These are phyloP conservation scores for Polyporus arcularius DNA, from an alignment of 768 basidiomycete genomes.

Conservation along the genomic window DNA sequence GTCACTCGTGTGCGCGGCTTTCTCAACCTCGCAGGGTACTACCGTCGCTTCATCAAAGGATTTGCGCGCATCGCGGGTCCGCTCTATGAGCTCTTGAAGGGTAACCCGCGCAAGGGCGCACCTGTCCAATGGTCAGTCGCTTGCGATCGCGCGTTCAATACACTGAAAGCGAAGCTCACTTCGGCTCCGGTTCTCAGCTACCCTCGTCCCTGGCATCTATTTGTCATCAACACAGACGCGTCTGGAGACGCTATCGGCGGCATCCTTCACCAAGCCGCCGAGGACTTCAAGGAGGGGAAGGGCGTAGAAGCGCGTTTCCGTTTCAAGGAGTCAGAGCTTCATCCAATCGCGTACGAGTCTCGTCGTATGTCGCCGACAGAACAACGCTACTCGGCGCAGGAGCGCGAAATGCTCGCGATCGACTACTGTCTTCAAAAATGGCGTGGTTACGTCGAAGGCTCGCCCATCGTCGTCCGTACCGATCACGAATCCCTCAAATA, in stretches of 20 bases:
- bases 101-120: background rate
- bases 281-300: slow-evolving; percentile 3
- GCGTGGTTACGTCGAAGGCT: slow-evolving; percentile 24
- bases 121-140: slow-evolving; percentile 4
- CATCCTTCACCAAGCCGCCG: slow-evolving; percentile 5
- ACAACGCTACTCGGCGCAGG: slow-evolving; percentile 3
- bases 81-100: slow-evolving; percentile 5
- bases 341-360: slow-evolving; percentile 7
- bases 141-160: background rate
- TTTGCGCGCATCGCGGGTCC: slow-evolving; percentile 1
- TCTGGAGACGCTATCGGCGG: slow-evolving; percentile 7
- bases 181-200: slow-evolving; percentile 7
- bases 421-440: slow-evolving; percentile 24
- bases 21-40: slow-evolving; percentile 4
- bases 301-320: background rate
- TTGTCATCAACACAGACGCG: slow-evolving; percentile 9
- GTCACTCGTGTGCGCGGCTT: slow-evolving; percentile 18
- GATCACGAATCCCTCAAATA: slow-evolving; percentile 28
- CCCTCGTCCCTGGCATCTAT: slow-evolving; percentile 2
- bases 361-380: slow-evolving; percentile 3
- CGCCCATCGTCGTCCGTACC: slow-evolving; percentile 25
- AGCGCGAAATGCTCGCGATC: slow-evolving; percentile 9
- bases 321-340: slow-evolving; percentile 7
- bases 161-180: slow-evolving; percentile 2
- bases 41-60: slow-evolving; percentile 7